These are phyloP conservation scores for Irpex sp. DNA, from an alignment of 1,284 basidiomycete genomes.

Conservation along the genomic window DNA sequence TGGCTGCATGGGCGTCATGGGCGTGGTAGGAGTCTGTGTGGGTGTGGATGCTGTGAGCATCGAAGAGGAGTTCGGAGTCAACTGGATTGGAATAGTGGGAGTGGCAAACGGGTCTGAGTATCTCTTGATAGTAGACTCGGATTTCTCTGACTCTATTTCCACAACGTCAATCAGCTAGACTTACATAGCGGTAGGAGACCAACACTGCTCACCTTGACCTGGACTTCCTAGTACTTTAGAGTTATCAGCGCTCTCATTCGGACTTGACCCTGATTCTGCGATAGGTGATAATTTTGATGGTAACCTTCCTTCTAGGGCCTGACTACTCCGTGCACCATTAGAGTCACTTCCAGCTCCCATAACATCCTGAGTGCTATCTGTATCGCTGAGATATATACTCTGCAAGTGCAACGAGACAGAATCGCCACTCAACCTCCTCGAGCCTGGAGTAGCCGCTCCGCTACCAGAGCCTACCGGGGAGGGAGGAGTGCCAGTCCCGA, in stretches of 20 bases:
- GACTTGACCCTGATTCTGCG: neutral
- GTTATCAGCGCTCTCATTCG: neutral
- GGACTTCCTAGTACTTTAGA: neutral
- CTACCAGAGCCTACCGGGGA: neutral
- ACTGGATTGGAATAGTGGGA: neutral
- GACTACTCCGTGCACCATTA: neutral
- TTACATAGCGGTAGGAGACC: neutral
- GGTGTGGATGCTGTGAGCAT: neutral
- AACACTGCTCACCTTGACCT: neutral
- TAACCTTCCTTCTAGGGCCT: neutral
- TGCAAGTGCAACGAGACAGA: neutral
- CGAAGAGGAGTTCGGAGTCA: neutral
- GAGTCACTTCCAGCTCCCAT: neutral
- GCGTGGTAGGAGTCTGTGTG: neutral
- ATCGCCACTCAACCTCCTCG: neutral
- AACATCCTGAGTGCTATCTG: neutral
- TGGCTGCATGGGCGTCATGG: neutral
- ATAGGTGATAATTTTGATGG: neutral
- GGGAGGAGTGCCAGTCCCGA: neutral
- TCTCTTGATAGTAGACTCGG: neutral
- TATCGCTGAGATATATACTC: neutral
- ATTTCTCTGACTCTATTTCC: neutral
- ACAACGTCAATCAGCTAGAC: neutral
- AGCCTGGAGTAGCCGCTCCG: neutral
- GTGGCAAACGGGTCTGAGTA: neutral